Base-by-base conservation (phyloP, 2,329 filamentous ascomycete genomes). In the Fusarium fujikuroi region DNA sequence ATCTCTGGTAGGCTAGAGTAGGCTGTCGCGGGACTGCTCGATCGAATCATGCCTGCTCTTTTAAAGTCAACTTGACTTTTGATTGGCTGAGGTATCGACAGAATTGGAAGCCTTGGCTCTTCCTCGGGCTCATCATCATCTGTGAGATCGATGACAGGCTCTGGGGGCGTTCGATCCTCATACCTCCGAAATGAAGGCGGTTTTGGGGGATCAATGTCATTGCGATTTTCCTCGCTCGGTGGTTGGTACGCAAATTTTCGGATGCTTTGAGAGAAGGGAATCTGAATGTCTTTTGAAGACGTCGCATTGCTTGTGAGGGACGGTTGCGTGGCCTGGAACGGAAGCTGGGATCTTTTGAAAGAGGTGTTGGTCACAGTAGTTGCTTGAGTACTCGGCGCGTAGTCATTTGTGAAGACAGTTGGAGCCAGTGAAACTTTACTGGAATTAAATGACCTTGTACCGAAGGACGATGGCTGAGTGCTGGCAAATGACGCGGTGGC, bases 351-450 rank as follows among this genome's bases (percentile, higher is more conserved):
- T 21, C 39, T 65, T 23, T 52, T 69, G 23, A 72, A 72, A 8
- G 72, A 74, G 9, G 23, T 47, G 11, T 75, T 66, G 2, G 72
- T 63, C 1, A 60, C 32, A n/a, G 79, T 53, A 1, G 83, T 85
- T 21, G 80, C 79, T 62, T 84, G 81, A 2, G 78, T 83, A 18
- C 78, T 78, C 8, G 72, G 66, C 1, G 68, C 68, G 16, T 44
- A 59, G 4, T 76, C 72, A 19, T 76, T 53, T 66, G 69, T 63
- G 23, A 84, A 86, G 28, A 83, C 69, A 9, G 68, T 77, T 0
- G 80, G 77, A 5, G 67, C 75, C 32, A 82, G 71, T 1, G 83
- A 83, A 5, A 70, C 66, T 40, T 68, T 80, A 60, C 80, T 83
- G 7, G 80, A 80, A 39, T 77, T 81, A 19, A 72, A 74, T 11